A percentile compares a stretch with the other conserved stretches of the same genome.
Conservation (phyloP, 2,329 filamentous ascomycete genomes). For the Ascochyta lentis region DNA sequence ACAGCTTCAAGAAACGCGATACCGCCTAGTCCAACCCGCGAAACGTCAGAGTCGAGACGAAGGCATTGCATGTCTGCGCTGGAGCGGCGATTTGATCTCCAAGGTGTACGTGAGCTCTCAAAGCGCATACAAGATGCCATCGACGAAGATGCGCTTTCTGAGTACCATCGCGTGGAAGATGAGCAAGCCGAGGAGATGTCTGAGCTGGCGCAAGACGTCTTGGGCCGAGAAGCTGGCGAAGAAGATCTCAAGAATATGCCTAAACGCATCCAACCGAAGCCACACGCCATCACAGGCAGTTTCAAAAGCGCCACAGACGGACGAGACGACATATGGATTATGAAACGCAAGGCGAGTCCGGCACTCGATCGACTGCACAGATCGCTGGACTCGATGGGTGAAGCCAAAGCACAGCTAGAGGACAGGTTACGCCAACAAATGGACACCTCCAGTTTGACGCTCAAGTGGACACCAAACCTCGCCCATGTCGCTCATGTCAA, state of each 20-base stretch:
- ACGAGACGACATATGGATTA: constrained; percentile 65
- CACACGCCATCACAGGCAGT: constrained; percentile 39
- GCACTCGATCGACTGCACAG: constrained; percentile 71
- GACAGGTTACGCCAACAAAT: constrained; percentile 68
- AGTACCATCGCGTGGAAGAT: constrained; percentile 79
- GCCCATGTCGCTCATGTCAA: constrained; percentile 92
- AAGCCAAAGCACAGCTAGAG: constrained; percentile 67
- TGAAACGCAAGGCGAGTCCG: constrained; percentile 70
- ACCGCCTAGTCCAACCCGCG: constrained; percentile 9
- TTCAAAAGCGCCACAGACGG: constrained; percentile 47
- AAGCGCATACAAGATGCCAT: constrained; percentile 77
- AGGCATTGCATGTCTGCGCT: constrained; percentile 51
- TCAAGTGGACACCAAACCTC: constrained; percentile 85
- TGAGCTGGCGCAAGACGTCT: constrained; percentile 74
- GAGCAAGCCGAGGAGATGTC: constrained; percentile 74
- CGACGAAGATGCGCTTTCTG: constrained; percentile 87
- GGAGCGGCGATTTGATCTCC: constrained; percentile 67
- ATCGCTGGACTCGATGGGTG: constrained; percentile 65
- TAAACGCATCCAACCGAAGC: constrained; percentile 46
- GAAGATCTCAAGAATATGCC: constrained; percentile 57
- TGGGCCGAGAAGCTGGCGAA: constrained; percentile 68
- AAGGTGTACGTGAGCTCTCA: constrained; percentile 72
- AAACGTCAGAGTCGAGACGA: constrained; percentile 20
- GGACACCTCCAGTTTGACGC: constrained; percentile 61
- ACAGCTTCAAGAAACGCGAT: constrained; percentile 26